Evolutionary conservation across 805 yeast species (phyloP).

Genomic region (Nakazawaea siamensis): DNA sequence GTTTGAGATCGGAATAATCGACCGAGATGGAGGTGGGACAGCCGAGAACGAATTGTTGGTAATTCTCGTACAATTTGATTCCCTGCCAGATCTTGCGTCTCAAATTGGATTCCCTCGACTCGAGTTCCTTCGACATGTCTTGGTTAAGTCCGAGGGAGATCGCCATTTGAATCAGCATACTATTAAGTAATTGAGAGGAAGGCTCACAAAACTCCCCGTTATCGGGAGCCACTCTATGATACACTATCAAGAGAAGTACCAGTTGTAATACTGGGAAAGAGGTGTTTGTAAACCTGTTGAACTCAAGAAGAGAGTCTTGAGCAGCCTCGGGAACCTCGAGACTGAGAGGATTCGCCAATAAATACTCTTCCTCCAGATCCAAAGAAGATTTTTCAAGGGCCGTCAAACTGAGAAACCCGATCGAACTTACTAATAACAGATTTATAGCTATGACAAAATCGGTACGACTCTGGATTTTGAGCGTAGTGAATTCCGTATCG

Average conservation of each 20-base stretch:
- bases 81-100: slow-evolving; percentile 43
- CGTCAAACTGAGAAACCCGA: slow-evolving; percentile 26
- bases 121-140: slow-evolving; percentile 23
- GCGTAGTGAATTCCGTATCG: background rate
- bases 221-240: slow-evolving; percentile 42
- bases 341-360: slow-evolving; percentile 38
- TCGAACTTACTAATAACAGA: slow-evolving; percentile 32
- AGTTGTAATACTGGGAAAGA: slow-evolving; percentile 44
- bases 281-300: slow-evolving; percentile 40
- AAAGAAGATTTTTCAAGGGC: slow-evolving; percentile 16
- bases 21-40: slow-evolving; percentile 31
- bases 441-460: slow-evolving; percentile 21
- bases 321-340: slow-evolving; percentile 39
- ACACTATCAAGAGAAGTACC: slow-evolving; percentile 41
- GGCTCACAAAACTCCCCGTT: slow-evolving; percentile 51
- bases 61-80: slow-evolving; percentile 36
- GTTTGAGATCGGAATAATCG: slow-evolving; percentile 25
- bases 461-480: background rate
- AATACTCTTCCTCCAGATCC: slow-evolving; percentile 16
- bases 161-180: slow-evolving; percentile 55
- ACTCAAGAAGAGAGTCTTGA: slow-evolving; percentile 44
- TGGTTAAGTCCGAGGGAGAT: slow-evolving; percentile 59
- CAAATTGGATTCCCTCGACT: background rate
- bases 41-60: slow-evolving; percentile 40
- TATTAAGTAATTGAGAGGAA: slow-evolving; percentile 39